Evolutionary conservation across 2,329 filamentous ascomycete species (phyloP), one percentile per base, ranked within the genome.

Genomic region (Colletotrichum spinosum): DNA sequence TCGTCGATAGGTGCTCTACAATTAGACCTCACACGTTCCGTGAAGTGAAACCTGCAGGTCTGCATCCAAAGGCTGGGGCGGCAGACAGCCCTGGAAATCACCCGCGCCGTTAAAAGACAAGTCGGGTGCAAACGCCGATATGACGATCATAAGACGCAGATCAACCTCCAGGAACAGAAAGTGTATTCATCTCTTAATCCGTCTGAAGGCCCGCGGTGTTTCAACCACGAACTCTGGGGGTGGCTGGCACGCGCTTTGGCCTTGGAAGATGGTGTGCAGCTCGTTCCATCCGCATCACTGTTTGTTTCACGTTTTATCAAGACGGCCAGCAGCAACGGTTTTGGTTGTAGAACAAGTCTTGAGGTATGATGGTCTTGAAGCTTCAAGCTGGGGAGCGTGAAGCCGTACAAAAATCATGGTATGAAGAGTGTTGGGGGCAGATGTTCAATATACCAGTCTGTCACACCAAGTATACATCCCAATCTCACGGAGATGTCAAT

Each of bases 261-360:
- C 37, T 15, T 11, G n/a, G 9, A 6, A 41, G 42, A 17, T 53
- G 41, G 55, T 46, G 55, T 60, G 44, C 53, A 33, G 44, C 38
- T 37, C 52, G 63, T 54, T 39, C 12, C 11, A 42, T 9, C 37
- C 52, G 39, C 42, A 48, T 39, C 25, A n/a, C 33, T 38, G 52
- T 62, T 57, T 63, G 63, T 66, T 66, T 66, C 52, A 57, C 37
- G n/a, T 44, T 34, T 41, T 5, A 25, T 25, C 25, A 5, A 5
- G 25, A 25, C 25, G 25, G 25, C 4, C 25, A 5, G 4, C 25
- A 5, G 25, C 4, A 25, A 25, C 4, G 25, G 25, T 5, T 5
- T 25, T 25, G 25, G 4, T 4, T 5, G 25, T 41, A 12, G 37
- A 15, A 35, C 17, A 3, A 17, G 17, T 17, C 17, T 17, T 17